Conservation (phyloP, 345 rosid genomes). For the Cardamine resedifolia region DNA sequence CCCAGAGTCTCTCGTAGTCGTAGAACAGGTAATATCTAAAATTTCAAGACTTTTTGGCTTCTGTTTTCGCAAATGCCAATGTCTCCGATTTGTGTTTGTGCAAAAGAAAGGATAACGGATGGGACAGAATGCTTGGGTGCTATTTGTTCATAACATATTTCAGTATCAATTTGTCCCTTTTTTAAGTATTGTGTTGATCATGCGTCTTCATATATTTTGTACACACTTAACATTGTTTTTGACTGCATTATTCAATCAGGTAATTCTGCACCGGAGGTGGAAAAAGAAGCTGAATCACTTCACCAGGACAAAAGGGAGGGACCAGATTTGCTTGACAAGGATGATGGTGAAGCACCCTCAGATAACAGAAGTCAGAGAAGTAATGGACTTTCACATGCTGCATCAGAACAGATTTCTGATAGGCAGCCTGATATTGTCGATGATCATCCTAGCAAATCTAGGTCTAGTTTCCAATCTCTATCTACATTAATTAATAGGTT, state of each 20-base stretch:
- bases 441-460: constrained; percentile 84
- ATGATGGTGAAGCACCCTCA: constrained; percentile 48
- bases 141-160: constrained; percentile 8
- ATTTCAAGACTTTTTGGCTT: background rate
- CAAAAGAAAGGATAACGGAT: background rate
- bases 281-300: constrained; percentile 51
- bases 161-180: background rate
- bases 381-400: constrained; percentile 52
- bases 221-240: background rate
- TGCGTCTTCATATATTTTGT: background rate
- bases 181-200: background rate
- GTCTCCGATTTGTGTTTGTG: background rate
- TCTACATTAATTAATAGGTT: constrained; percentile 44
- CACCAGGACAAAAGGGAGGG: constrained; percentile 45
- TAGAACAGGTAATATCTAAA: constrained; percentile 51
- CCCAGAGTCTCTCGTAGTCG: constrained; percentile 42
- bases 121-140: background rate
- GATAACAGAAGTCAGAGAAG: constrained; percentile 61
- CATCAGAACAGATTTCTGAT: constrained; percentile 59
- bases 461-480: constrained; percentile 59
- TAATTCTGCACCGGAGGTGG: constrained; percentile 26
- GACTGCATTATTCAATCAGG: constrained; percentile 41
- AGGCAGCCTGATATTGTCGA: constrained; percentile 81
- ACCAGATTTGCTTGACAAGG: constrained; percentile 46
- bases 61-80: background rate